Conservation (phyloP, 805 yeast genomes). For the Helenozyma rhizophorensis region DNA sequence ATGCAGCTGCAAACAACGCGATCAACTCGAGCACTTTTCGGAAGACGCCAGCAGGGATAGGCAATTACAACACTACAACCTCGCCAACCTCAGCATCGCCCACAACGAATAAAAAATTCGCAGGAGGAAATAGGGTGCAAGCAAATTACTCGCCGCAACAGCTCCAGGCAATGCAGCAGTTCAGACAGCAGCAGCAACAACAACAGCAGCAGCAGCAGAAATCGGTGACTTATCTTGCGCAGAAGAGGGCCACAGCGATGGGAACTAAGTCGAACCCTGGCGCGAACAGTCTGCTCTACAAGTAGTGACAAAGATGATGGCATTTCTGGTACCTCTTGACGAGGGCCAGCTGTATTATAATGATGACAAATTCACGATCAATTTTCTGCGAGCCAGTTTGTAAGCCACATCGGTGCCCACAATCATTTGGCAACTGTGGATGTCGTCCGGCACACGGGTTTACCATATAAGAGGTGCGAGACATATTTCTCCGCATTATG, state of each 20-base stretch:
- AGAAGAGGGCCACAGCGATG: conserved; percentile 1
- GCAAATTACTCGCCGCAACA: conserved; percentile 6
- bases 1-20: neutral
- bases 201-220: conserved; percentile 7
- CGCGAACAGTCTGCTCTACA: neutral
- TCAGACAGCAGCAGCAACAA: conserved; percentile 9
- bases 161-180: conserved; percentile 10
- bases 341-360: conserved; percentile 2
- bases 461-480: too few relatives aligned
- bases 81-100: too few relatives aligned
- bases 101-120: neutral
- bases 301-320: too few relatives aligned
- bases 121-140: conserved; percentile 3
- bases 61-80: too few relatives aligned
- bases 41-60: neutral
- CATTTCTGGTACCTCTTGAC: conserved; percentile 1
- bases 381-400: too few relatives aligned
- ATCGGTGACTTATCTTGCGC: neutral
- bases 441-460: too few relatives aligned
- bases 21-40: neutral
- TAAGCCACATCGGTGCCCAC: too few relatives aligned
- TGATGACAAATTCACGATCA: too few relatives aligned
- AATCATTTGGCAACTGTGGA: too few relatives aligned
- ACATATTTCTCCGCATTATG: conserved; percentile 1
- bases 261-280: neutral